These are phyloP conservation scores for Fusarium nygamai DNA, from an alignment of 2,329 filamentous ascomycete genomes.

Conservation along the genomic window DNA sequence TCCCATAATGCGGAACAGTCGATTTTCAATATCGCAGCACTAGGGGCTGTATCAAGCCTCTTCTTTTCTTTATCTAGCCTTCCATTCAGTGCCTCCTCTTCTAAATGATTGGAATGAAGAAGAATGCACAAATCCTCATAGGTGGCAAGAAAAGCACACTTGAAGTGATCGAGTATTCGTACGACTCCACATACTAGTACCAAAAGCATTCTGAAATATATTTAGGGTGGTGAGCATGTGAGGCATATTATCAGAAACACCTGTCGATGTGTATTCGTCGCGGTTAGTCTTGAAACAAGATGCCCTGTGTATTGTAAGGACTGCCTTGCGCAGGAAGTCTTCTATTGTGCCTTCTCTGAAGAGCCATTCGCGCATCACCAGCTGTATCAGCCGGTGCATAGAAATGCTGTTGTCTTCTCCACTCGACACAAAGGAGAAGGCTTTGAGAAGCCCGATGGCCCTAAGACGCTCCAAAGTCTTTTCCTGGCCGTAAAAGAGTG, in stretches of 20 bases:
- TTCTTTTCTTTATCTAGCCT: too few relatives aligned
- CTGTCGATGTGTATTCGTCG: not conserved
- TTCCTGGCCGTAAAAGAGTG: rapidly evolving
- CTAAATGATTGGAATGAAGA: too few relatives aligned
- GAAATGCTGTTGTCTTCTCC: not conserved
- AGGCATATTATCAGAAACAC: not conserved
- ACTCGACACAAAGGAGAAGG: not conserved
- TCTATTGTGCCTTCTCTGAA: not conserved
- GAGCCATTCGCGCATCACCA: not conserved
- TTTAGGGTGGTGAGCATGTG: not conserved
- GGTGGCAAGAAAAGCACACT: not conserved
- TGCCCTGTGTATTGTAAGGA: not conserved
- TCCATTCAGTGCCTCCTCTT: too few relatives aligned
- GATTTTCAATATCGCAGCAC: too few relatives aligned
- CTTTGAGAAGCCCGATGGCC: not conserved
- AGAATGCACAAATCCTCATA: too few relatives aligned
- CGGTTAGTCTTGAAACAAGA: not conserved
- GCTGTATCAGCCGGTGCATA: not conserved
- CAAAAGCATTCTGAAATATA: not conserved
- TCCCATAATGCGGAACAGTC: not conserved
- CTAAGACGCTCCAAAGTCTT: not conserved
- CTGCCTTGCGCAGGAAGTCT: not conserved
- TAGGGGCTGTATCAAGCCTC: too few relatives aligned
- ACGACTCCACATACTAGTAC: not conserved
- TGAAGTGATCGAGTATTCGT: not conserved